These are phyloP conservation scores for Claviceps africana DNA, from an alignment of 2,329 filamentous ascomycete genomes.

Conservation along the genomic window DNA sequence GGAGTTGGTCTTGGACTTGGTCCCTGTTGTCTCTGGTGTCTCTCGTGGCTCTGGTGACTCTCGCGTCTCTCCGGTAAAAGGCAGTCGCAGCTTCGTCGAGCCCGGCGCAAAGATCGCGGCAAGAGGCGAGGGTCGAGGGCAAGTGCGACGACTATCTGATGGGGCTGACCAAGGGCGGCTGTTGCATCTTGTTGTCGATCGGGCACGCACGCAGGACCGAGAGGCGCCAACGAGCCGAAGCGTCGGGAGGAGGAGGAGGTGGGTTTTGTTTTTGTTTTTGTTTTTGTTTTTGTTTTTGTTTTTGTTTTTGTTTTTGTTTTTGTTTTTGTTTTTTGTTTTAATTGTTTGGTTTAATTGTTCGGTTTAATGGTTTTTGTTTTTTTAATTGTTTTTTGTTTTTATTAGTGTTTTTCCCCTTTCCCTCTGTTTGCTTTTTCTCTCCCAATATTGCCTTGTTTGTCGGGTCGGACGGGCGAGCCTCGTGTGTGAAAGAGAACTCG, in stretches of 20 bases:
- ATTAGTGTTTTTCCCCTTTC: too few relatives aligned
- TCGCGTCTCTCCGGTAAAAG: background rate
- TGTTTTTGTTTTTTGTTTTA: background rate
- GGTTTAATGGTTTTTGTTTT: too few relatives aligned
- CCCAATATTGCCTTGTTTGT: too few relatives aligned
- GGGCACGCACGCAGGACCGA: background rate
- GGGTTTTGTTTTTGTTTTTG: background rate
- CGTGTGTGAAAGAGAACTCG: too few relatives aligned
- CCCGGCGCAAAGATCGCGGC: background rate
- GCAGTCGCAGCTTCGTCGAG: background rate
- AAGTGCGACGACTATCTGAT: slow-evolving; percentile 4
- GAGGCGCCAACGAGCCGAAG: background rate
- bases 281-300: too few relatives aligned
- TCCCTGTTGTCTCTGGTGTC: too few relatives aligned
- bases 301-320: background rate
- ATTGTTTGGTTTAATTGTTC: too few relatives aligned
- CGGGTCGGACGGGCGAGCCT: too few relatives aligned
- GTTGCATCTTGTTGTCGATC: slow-evolving; percentile 3
- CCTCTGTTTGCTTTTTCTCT: too few relatives aligned
- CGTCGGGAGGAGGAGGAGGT: too few relatives aligned
- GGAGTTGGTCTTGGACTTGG: too few relatives aligned
- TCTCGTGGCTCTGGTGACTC: background rate
- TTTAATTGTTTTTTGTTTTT: too few relatives aligned
- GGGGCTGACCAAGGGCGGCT: background rate
- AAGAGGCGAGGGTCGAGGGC: background rate